Base-by-base conservation (phyloP, 495 filamentous ascomycete species). In the Daldinia childiae region DNA sequence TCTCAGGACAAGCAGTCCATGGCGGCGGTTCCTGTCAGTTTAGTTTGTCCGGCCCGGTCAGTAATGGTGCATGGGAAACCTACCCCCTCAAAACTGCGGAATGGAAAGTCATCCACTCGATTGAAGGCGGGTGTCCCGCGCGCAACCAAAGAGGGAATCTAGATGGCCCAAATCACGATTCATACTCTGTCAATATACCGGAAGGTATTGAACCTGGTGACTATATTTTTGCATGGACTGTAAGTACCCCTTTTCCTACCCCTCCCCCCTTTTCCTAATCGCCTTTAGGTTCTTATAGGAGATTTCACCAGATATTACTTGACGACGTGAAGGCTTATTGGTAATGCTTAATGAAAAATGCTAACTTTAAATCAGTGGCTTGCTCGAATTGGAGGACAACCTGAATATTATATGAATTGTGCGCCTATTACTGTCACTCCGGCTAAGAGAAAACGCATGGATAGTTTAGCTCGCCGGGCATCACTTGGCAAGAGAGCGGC, bases 21-120 rank as follows among this genome's bases (percentile, higher is more conserved):
- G 90, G 90, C 36, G 93, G 94, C 41, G 94, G 94, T 6, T 96
- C 93, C 1, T 97, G 93, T 81, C 94, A 97, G 73, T 80, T 97
- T 54, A 85, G 88, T 9, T 84, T 97, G 76, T 92, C 92, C 17
- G 59, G 65, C 0, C 64, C 70, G 0, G 41, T 71, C 32, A 50
- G 14, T 30, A 30, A 72, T 9, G 64, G 61, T 21, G 29, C 34
- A 0, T 93, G 93, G 76, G 93, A 93, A 65, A 77, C 78, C 3
- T 72, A 81, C 0, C 87, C 88, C 8, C 84, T 78, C 38, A 84
- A 84, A 64, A 77, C 85, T 71, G 85, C 88, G 66, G 45, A 70
- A 0, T 96, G 88, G 83, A 90, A 91, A 78, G 94, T 96, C 69
- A 91, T 96, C 70, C 88, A 96, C 76, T 93, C 90, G 3, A 90